phyloP scores from a whole-genome alignment of 345 rosid species.

The Ceriops decandra region DNA sequence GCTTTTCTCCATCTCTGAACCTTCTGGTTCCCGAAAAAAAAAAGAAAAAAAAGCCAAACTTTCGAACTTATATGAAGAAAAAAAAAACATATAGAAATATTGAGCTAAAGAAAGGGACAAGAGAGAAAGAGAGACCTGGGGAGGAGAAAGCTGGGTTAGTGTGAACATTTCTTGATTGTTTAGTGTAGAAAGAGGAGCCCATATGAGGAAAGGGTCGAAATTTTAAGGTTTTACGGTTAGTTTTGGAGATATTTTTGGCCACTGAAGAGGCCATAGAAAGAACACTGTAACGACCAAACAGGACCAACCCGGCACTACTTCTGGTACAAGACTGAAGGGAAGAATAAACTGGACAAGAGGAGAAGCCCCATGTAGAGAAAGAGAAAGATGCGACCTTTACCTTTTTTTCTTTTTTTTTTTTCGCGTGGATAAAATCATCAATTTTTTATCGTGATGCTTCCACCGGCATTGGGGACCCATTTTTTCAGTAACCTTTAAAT shows the following conservation, averaged over 20 bases:
- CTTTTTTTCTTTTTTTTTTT: too few species aligned
- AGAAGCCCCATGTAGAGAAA: too few species aligned
- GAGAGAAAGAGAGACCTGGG: constrained; percentile 27
- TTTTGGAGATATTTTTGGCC: constrained; percentile 18
- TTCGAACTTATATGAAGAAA: neutral
- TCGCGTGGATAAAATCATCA: too few species aligned
- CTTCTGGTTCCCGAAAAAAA: constrained; percentile 4
- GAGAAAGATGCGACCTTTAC: too few species aligned
- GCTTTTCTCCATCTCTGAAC: constrained; percentile 61
- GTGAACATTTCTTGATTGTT: constrained; percentile 22
- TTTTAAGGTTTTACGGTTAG: constrained; percentile 20
- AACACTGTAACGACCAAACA: too few species aligned
- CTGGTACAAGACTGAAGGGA: too few species aligned
- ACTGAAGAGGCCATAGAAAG: constrained; percentile 16
- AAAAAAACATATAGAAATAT: neutral
- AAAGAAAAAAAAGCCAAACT: neutral
- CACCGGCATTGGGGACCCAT: too few species aligned
- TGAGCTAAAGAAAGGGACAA: neutral
- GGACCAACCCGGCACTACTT: too few species aligned
- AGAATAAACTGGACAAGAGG: too few species aligned
- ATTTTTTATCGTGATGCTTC: too few species aligned
- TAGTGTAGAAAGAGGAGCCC: constrained; percentile 20
- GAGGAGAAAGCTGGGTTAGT: constrained; percentile 11
- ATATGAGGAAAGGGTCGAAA: constrained; percentile 27
- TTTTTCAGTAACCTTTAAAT: too few species aligned